These are phyloP conservation scores for Symmetrospora coprosmae DNA, from an alignment of 768 basidiomycete species.

Conservation along the genomic window DNA sequence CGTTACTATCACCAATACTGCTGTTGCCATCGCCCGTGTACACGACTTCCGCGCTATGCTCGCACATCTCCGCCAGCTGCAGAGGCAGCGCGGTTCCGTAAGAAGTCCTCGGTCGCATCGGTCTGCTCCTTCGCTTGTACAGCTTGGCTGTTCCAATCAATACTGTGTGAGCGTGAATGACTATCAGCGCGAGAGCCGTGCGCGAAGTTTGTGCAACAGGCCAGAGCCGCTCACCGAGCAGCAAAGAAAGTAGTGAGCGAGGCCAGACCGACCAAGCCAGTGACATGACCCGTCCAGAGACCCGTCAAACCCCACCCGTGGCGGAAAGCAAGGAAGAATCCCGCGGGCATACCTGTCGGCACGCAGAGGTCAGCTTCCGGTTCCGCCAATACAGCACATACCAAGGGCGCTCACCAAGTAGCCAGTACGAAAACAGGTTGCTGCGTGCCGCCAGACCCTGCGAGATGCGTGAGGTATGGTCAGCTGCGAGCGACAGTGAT, in stretches of 20 bases:
- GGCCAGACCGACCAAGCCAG: background rate
- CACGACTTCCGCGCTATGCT: no score
- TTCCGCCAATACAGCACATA: background rate
- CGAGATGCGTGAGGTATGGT: no score
- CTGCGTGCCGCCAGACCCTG: no score
- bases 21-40: no score
- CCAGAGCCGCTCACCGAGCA: background rate
- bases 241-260: background rate
- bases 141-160: background rate
- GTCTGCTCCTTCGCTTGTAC: background rate
- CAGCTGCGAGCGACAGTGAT: no score
- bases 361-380: background rate
- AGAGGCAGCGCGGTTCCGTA: no score
- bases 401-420: no score
- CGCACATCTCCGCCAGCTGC: background rate
- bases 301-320: background rate
- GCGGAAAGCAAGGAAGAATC: background rate
- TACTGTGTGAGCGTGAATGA: background rate
- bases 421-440: no score
- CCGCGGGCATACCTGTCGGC: background rate
- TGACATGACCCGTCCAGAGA: slow-evolving; percentile 5
- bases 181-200: no score
- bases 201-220: background rate
- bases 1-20: no score
- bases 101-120: slow-evolving; percentile 6